Evolutionary conservation across 805 yeast genomes (phyloP), one percentile per base, ranked within the genome.

Genomic region (Candida ascalaphidarum): DNA sequence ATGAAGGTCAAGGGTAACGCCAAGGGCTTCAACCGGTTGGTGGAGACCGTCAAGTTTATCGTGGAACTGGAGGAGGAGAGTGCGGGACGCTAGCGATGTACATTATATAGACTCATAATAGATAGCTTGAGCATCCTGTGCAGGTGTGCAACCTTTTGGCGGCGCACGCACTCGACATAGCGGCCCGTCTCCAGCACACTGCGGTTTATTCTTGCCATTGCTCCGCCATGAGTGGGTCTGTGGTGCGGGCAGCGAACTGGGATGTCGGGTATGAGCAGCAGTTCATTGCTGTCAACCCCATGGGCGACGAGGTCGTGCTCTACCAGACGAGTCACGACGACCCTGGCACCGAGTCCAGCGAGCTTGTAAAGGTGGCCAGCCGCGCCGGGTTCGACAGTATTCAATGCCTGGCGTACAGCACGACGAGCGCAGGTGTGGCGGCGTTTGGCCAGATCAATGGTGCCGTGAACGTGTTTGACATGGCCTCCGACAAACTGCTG

Each of bases 381-480:
- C 60, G 74, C 32, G 63, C 69, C 16, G 86, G 84, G 7, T 79
- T 83, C 46, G 81, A 74, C 20, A 69, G 68, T 34, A 71, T 83
- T 28, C 80, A 75, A 30, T 77, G 86, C 45, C 50, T 76, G 21
- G 74, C 80, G 15, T 79, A 77, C 48, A 77, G 85, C 4, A 51
- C 65, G 3, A 41, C 51, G 3, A 58, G 61, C 22, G 58, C 61
- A 4, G 92, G 92, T 1, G 46, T 78, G 27, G 68, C 75, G 1
- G 84, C 80, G 7, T 80, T 77, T 12, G 95, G 95, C 2, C 81
- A 80, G 28, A 63, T 74, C 34, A 77, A 74, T 43, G 95, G 95
- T 1, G 58, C 58, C 12, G 68, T 81, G 2, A 63, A 73, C 26
- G 44, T 82, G 0, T 74, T 81, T 38, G 81, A 84, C 47, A 65